A percentile compares a stretch with the other conserved stretches of the same genome.
These are phyloP conservation scores for Zygoascus tannicola DNA, from an alignment of 805 yeast species.

Conservation along the genomic window DNA sequence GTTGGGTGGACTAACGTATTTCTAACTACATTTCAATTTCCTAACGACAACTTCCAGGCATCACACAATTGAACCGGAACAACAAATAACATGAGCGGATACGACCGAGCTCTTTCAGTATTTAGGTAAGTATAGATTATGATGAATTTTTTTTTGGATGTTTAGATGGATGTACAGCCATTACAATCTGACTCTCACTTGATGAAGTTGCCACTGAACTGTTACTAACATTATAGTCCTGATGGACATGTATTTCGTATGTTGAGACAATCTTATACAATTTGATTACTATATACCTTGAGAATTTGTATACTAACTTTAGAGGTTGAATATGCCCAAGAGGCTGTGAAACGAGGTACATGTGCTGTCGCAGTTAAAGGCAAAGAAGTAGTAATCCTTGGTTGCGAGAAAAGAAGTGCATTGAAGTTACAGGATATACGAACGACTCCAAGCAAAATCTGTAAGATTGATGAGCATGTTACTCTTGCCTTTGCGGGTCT, in stretches of 20 bases:
- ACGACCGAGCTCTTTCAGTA: slow-evolving; percentile 97
- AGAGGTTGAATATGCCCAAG: slow-evolving; percentile 94
- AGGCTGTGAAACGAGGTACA: slow-evolving; percentile 97
- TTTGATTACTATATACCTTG: no score
- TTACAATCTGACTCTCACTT: no score
- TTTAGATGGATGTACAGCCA: no score
- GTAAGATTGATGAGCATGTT: slow-evolving; percentile 82
- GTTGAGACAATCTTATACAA: no score
- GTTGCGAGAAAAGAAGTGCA: slow-evolving; percentile 94
- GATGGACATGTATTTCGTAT: slow-evolving; percentile 96
- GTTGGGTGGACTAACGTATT: no score
- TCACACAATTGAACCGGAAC: no score
- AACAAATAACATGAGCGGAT: slow-evolving; percentile 94
- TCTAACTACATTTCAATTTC: no score
- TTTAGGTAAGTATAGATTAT: slow-evolving; percentile 61
- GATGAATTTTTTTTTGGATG: no score
- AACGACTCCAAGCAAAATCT: slow-evolving; percentile 90
- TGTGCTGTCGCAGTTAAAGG: slow-evolving; percentile 98
- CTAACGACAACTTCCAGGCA: no score
- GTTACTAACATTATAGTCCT: slow-evolving; percentile 45
- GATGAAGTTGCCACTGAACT: slow-evolving; percentile 2
- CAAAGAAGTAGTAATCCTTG: slow-evolving; percentile 75
- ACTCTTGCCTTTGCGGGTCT: slow-evolving; percentile 93
- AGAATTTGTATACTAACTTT: slow-evolving; percentile 6
- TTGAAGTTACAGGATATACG: slow-evolving; percentile 93